Base-by-base conservation (phyloP, 1,284 basidiomycete species). In the Cryptococcus sp. region DNA sequence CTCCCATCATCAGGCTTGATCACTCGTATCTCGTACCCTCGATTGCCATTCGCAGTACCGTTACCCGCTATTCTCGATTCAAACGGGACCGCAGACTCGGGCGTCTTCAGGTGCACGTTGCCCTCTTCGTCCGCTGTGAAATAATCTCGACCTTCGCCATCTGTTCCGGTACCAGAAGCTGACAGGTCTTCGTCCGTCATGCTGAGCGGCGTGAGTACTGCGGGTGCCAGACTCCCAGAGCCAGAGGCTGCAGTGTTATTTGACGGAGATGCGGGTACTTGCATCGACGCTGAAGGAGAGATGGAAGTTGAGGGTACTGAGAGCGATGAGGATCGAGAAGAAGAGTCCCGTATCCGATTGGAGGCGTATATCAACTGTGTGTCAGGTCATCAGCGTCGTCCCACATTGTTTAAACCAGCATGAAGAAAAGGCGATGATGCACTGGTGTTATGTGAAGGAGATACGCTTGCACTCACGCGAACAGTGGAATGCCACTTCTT, bases 401-500 rank as follows among this genome's bases (percentile, higher is more conserved):
- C 13, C 2, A 37, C 20, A 22, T 20, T 17, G 20, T 17, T 8
- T 16, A 26, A 10, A 8, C 25, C 23, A n/a, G n/a, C n/a, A n/a
- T 37, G 20, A 20, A 22, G 44, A 37, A 22, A 22, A 38, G 25
- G 19, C 15, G 29, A 1, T 55, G 13, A 10, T 6, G 15, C 16
- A 15, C 8, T 16, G 25, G 7, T 8, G 54, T 5, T 26, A 41
- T 7, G 29, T n/a, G n/a, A n/a, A n/a, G n/a, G 34, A 20, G 2
- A 29, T 10, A 26, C 25, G n/a, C n/a, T 34, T 13, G 19, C 3
- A 59, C 69, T 52, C 54, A 73, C 67, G 23, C 61, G 57, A 46
- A 75, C 48, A 1, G 72, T 69, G 49, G 63, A 57, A 20, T 58
- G 55, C 70, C 72, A 76, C 53, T 72, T 70, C 54, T 65, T 65